phyloP scores from a whole-genome alignment of 306 rosid genomes.

The Rosa chinensis region DNA sequence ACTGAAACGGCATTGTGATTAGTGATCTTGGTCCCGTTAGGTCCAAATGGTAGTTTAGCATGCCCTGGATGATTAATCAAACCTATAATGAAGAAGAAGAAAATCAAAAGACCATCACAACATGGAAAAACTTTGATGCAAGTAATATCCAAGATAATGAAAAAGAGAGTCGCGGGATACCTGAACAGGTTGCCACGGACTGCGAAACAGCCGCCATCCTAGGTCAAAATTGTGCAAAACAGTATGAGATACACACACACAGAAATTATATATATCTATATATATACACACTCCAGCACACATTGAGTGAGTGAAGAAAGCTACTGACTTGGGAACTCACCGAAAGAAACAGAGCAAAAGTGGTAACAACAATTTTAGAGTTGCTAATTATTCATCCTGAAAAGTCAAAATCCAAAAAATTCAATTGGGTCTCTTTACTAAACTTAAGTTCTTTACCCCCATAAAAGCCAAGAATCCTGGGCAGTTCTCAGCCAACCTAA shows the following conservation, averaged over 20 bases:
- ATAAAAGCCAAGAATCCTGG: neutral
- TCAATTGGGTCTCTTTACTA: neutral
- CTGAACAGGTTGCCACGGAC: conserved; percentile 36
- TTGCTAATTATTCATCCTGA: neutral
- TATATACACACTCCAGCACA: neutral
- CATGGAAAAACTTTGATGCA: neutral
- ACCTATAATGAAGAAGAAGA: conserved; percentile 22
- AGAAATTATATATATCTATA: neutral
- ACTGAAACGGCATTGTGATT: conserved; percentile 25
- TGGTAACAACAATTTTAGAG: neutral
- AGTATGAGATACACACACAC: neutral
- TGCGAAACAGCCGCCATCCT: conserved; percentile 44
- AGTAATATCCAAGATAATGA: neutral
- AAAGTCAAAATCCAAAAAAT: neutral
- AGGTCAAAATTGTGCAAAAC: neutral
- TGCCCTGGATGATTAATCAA: conserved; percentile 24
- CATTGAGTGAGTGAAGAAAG: neutral
- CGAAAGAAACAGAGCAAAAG: neutral
- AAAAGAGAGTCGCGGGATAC: neutral
- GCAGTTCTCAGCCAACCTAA: neutral
- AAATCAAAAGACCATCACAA: neutral
- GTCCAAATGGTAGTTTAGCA: conserved; percentile 39
- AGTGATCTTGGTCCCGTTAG: conserved; percentile 21
- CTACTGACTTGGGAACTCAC: neutral
- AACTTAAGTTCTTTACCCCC: neutral